Percentiles rank a stretch among this genome's conserved stretches.
Evolutionary conservation across 1,139 yeast species (phyloP).

Genomic region (Ogataea hybrid): DNA sequence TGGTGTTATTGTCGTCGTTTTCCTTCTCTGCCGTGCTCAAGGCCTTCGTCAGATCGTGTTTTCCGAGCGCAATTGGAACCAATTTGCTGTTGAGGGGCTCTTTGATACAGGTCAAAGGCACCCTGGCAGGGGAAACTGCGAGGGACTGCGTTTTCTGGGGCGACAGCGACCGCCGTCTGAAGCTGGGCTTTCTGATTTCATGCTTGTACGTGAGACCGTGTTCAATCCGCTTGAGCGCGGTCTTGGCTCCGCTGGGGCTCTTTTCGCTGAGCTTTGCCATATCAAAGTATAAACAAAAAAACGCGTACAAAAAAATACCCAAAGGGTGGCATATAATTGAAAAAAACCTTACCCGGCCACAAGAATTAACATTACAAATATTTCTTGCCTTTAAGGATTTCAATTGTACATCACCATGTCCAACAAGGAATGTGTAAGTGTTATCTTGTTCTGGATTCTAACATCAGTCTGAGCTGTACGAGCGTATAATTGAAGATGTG

Average conservation of each 20-base stretch:
- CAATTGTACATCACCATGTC: conserved; percentile 23
- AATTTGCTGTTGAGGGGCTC: conserved; percentile 24
- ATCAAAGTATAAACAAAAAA: no score
- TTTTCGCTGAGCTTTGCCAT: conserved; percentile 5
- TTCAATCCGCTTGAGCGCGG: conserved; percentile 37
- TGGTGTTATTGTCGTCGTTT: conserved; percentile 12
- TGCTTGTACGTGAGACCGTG: conserved; percentile 46
- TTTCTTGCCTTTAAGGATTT: conserved; percentile 2
- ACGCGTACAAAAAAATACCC: background rate
- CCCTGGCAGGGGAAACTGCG: conserved; percentile 28
- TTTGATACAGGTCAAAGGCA: conserved; percentile 41
- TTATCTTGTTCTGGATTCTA: conserved; percentile 6
- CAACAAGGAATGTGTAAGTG: conserved; percentile 28
- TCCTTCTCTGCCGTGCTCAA: conserved; percentile 21
- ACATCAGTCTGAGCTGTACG: conserved; percentile 59
- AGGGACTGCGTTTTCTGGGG: conserved; percentile 17
- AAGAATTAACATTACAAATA: conserved; percentile 1
- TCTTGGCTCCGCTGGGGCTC: conserved; percentile 1
- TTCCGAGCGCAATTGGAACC: conserved; percentile 23
- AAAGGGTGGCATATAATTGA: background rate
- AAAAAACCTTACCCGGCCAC: background rate
- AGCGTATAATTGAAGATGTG: conserved; percentile 83
- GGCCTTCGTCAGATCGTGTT: conserved; percentile 28
- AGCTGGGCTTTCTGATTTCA: conserved; percentile 27
- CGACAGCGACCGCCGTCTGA: conserved; percentile 23